Evolutionary conservation across 2,329 filamentous ascomycete genomes (phyloP), one percentile per base, ranked within the genome.

Genomic region (Aspergillus sp.): DNA sequence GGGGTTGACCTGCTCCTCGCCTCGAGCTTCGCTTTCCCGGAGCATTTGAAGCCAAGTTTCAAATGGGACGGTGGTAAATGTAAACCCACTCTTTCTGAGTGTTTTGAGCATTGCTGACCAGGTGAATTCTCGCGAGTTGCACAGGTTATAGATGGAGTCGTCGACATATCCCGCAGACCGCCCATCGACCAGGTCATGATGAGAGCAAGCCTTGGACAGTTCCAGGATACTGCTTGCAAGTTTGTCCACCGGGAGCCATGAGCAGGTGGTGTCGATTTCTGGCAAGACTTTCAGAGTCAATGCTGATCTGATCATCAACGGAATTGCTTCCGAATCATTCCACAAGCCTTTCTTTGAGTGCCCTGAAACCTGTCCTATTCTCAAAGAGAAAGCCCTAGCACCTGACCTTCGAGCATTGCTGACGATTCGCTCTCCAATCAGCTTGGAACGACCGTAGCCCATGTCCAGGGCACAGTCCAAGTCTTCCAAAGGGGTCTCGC

Each of bases 361-460:
- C 4, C 63, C 62, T 0, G 61, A 64, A 1, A 66, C 58, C 41
- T 66, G 63, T 1, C 63, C 63, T 12, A 65, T 66, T 3, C 63
- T 59, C 5, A 66, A 56, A 0, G 61, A 59, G 43, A 55, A 64
- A 0, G 56, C 46, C 8, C 53, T 48, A 7, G 61, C 61, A 0
- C 59, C 59, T 9, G 44, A 29, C 6, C 41, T 46, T 5, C 52
- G 52, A 3, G 63, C 61, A 7, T 49, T 51, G 38, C 54, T 61
- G 19, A 65, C 46, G 28, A 66, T 58, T 7, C 46, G 50, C 43
- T 66, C 63, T 2, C 61, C 63, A 13, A 62, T 40, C 0, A 64
- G 41, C 37, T 65, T 66, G 2, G 62, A 65, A 7, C 54, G 61
- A 0, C 58, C 62, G 31, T 66, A 65, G 4, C 62, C 62, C 57